phyloP scores from a whole-genome alignment of 352 stramenopile genomes.

The Phytopythium sindhum region DNA sequence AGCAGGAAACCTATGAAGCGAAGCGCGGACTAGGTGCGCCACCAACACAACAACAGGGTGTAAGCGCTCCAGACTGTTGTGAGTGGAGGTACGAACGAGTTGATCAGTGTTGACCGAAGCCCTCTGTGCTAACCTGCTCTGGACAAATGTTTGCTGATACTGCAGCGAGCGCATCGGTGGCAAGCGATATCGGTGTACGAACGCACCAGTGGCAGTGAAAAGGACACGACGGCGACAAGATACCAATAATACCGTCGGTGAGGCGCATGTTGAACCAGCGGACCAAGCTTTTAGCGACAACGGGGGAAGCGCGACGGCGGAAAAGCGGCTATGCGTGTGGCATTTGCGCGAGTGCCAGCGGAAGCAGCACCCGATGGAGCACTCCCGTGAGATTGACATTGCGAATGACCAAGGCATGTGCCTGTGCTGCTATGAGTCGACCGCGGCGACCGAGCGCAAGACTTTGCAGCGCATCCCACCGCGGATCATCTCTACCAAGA shows the following conservation, averaged over 20 bases:
- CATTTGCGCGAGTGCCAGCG: slow-evolving; percentile 44
- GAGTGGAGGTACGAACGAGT: slow-evolving; percentile 26
- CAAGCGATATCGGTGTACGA: slow-evolving; percentile 51
- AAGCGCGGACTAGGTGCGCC: not conserved
- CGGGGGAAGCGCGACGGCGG: not conserved
- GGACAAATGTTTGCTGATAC: not conserved
- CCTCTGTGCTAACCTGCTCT: not conserved
- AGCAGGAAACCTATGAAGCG: slow-evolving; percentile 22
- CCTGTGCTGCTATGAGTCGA: slow-evolving; percentile 52
- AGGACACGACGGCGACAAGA: not conserved
- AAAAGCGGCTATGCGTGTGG: slow-evolving; percentile 45
- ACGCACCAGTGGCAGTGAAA: slow-evolving; percentile 15
- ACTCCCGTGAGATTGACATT: slow-evolving; percentile 45
- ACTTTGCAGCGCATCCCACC: slow-evolving; percentile 48
- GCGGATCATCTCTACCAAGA: slow-evolving; percentile 30
- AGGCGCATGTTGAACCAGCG: not conserved
- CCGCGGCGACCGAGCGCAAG: slow-evolving; percentile 30
- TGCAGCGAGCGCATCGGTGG: slow-evolving; percentile 40
- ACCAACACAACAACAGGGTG: not conserved
- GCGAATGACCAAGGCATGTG: slow-evolving; percentile 59
- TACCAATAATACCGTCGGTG: not conserved
- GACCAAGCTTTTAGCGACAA: not conserved
- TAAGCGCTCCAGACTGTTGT: slow-evolving; percentile 10
- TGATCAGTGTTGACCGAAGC: not conserved
- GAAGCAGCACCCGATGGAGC: slow-evolving; percentile 44